phyloP scores from a whole-genome alignment of 768 basidiomycete genomes.

The Boletus fagicola region DNA sequence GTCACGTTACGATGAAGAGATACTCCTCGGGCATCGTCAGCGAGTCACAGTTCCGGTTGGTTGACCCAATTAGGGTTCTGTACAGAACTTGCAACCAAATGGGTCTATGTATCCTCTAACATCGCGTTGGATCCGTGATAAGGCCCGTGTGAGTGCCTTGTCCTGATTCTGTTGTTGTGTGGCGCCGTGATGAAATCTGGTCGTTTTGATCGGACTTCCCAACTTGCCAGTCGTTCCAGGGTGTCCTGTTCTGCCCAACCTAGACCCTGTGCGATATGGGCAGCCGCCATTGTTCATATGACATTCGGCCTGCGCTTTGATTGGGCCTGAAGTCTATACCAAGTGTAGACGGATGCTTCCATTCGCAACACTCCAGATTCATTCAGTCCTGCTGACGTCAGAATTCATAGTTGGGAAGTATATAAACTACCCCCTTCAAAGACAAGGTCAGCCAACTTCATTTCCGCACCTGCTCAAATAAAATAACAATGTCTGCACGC shows the following conservation, averaged over 20 bases:
- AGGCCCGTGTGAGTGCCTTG: neutral
- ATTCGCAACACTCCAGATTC: neutral
- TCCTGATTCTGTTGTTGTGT: neutral
- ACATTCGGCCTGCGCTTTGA: neutral
- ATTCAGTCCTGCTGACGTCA: neutral
- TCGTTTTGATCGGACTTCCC: neutral
- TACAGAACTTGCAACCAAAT: no score
- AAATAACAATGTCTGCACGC: conserved; percentile 14
- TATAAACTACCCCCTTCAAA: conserved; percentile 5
- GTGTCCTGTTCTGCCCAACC: neutral
- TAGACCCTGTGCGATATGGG: neutral
- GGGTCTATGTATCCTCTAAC: neutral
- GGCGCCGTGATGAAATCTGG: neutral
- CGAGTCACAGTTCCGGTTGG: no score
- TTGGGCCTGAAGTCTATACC: neutral
- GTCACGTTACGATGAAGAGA: neutral
- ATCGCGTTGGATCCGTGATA: neutral
- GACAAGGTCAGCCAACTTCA: neutral
- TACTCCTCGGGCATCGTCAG: no score
- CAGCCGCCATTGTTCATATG: neutral
- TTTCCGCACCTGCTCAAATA: neutral
- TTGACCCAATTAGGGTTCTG: neutral
- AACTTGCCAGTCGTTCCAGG: neutral
- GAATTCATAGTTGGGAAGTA: neutral
- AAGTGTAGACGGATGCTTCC: neutral